Conservation (phyloP, 2,329 filamentous ascomycete species). For the Ambrosiella cleistominuta region DNA sequence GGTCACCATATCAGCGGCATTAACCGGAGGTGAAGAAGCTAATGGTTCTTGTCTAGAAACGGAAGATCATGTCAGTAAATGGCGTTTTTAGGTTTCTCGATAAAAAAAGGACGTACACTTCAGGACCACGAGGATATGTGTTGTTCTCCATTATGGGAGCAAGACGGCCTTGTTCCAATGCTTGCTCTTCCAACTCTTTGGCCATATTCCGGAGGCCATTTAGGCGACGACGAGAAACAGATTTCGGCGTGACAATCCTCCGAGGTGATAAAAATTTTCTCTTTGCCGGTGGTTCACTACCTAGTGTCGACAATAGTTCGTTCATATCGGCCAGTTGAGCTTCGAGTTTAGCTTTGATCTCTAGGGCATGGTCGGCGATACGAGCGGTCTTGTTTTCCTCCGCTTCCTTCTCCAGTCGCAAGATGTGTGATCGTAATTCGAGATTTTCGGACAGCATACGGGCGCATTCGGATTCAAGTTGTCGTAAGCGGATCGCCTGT, state of each 20-base stretch:
- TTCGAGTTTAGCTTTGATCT: conserved; percentile 55
- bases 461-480: conserved; percentile 57
- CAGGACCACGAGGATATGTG: conserved; percentile 45
- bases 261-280: conserved; percentile 25
- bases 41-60: conserved; percentile 4
- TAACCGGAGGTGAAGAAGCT: conserved; percentile 13
- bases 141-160: conserved; percentile 56
- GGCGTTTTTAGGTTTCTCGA: background rate
- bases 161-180: conserved; percentile 36
- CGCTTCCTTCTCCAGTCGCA: conserved; percentile 50
- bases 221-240: conserved; percentile 28
- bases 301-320: conserved; percentile 47
- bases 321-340: conserved; percentile 55
- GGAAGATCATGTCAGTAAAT: background rate
- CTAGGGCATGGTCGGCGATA: conserved; percentile 47
- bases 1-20: conserved; percentile 30
- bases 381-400: conserved; percentile 41
- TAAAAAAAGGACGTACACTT: conserved; percentile 37
- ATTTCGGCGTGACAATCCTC: conserved; percentile 25
- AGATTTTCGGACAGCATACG: conserved; percentile 66
- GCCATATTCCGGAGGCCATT: conserved; percentile 39
- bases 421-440: conserved; percentile 49
- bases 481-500: conserved; percentile 60
- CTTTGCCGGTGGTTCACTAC: conserved; percentile 39
- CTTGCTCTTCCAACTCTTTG: conserved; percentile 33